Base-by-base conservation (phyloP, 164 flowering plant genomes). In the Berberis vulgaris region DNA sequence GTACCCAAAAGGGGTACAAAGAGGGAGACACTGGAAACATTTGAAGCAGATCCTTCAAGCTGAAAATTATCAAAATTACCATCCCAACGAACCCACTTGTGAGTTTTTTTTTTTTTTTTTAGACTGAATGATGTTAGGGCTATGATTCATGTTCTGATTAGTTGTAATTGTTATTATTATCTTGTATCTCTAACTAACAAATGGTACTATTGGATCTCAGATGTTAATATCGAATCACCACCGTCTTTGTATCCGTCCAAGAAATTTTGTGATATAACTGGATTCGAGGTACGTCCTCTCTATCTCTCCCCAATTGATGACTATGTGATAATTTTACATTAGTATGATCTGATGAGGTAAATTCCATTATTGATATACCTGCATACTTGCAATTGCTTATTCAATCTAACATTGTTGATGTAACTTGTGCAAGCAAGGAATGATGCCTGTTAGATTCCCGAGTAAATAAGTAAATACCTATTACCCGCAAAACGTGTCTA, bases 1-100 rank as follows among this genome's bases (percentile, higher is more conserved):
- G 72, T 94, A 88, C 72, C 97, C 96, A 1, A 94, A 94, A 72
- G 98, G 98, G 43, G 93, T 88, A 68, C 65, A 91, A 4, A 80
- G 88, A 69, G 81, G 78, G 54, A 76, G 96, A 68, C 93, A 84
- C 65, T 93, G 97, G 96, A 94, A 94, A 69, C 97, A 87, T 71
- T 81, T 94, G 69, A 94, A 91, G 80, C 98, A 91, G 72, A 94
- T 94, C 52, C 72, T 94, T 63, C 96, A 81, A 65, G 96, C 91
- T 40, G 98, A 91, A 71, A 88, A 86, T 75, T 88, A 76, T 70
- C 89, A 80, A 45, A 81, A 71, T 64, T 83, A 72, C 64, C 83
- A 86, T 68, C 81, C 91, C 8, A 77, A 87, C 60, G 81, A 86
- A 75, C 97, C 97, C 43, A 91, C 82, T 60, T 94, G 98, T 93